These are phyloP conservation scores for Serendipita sp. DNA, from an alignment of 1,284 basidiomycete genomes.

Conservation along the genomic window DNA sequence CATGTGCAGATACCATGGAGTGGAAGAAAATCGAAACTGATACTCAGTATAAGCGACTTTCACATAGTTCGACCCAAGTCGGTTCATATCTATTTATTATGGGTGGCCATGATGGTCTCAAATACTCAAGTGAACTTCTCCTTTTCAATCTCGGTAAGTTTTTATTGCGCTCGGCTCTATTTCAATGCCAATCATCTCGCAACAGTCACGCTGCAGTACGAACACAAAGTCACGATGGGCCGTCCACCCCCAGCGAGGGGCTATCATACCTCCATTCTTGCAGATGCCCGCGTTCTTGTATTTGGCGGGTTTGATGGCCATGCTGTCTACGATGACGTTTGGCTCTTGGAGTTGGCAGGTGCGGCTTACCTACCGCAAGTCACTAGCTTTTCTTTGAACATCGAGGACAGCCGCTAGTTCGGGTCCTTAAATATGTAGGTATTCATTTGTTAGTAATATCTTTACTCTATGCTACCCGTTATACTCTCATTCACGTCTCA, in stretches of 20 bases:
- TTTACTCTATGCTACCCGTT: neutral
- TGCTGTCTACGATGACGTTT: constrained; percentile 70
- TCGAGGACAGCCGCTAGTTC: neutral
- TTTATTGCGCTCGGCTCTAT: neutral
- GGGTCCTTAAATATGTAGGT: neutral
- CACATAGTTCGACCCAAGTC: constrained; percentile 79
- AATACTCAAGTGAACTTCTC: constrained; percentile 68
- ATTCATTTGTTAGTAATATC: neutral
- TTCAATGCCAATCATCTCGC: neutral
- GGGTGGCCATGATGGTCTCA: constrained; percentile 72
- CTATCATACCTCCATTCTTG: constrained; percentile 68
- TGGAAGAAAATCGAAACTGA: constrained; percentile 54
- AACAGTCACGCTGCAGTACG: constrained; percentile 51
- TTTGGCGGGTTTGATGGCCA: constrained; percentile 83
- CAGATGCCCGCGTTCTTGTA: constrained; percentile 72
- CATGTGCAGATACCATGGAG: constrained; percentile 40
- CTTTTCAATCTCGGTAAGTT: constrained; percentile 71
- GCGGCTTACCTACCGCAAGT: constrained; percentile 88
- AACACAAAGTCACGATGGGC: constrained; percentile 47
- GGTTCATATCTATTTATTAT: constrained; percentile 86
- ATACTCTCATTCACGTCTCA: neutral
- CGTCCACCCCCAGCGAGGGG: constrained; percentile 55
- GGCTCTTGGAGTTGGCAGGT: constrained; percentile 73
- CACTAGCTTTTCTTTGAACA: constrained; percentile 48
- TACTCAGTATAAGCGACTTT: constrained; percentile 53